These are phyloP conservation scores for Phalaenopsis aphrodite DNA, from an alignment of 106 monocot genomes.

Conservation along the genomic window DNA sequence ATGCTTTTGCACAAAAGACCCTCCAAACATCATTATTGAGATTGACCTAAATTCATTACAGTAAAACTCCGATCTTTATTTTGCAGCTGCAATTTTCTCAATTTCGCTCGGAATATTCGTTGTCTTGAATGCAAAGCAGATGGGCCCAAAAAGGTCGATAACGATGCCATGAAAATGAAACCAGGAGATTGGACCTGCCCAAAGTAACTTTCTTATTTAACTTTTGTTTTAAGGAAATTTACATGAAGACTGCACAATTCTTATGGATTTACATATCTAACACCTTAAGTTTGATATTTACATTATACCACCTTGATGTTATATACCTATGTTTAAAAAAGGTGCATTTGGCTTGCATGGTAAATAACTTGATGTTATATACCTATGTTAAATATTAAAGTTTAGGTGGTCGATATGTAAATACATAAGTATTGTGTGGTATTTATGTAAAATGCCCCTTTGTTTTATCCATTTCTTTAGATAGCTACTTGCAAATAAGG, in stretches of 20 bases:
- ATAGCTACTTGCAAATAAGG: neutral
- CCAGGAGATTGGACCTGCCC: conserved; percentile 87
- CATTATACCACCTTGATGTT: too few relatives aligned
- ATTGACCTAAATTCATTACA: neutral
- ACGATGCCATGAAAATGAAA: conserved; percentile 51
- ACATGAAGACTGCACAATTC: too few relatives aligned
- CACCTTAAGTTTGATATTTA: too few relatives aligned
- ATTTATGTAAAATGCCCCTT: neutral
- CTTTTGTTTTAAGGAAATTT: neutral
- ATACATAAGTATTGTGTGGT: too few relatives aligned
- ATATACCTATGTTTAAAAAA: too few relatives aligned
- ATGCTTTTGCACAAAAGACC: too few relatives aligned
- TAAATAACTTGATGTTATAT: too few relatives aligned
- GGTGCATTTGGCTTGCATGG: too few relatives aligned
- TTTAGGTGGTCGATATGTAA: too few relatives aligned
- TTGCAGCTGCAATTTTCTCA: conserved; percentile 81
- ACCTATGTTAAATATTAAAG: too few relatives aligned
- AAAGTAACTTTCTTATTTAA: conserved; percentile 21
- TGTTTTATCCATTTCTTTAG: neutral
- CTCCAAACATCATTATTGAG: neutral
- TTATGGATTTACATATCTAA: too few relatives aligned
- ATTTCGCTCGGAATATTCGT: conserved; percentile 69
- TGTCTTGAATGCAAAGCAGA: conserved; percentile 69
- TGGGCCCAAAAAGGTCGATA: conserved; percentile 44
- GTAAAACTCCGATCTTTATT: neutral